Conservation (phyloP, 768 basidiomycete species). For the Sarcodon aspratus region DNA sequence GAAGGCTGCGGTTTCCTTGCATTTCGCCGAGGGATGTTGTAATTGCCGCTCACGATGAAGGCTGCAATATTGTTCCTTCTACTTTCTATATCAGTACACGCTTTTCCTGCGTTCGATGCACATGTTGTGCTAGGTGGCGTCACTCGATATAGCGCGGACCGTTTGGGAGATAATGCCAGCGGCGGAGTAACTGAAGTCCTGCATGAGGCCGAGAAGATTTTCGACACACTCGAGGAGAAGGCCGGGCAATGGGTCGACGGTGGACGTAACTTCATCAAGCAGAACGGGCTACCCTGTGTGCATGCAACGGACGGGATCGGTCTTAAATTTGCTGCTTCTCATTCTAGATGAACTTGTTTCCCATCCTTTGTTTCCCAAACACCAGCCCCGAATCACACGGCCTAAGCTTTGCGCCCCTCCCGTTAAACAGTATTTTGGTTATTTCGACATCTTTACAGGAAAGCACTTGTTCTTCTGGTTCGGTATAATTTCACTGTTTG, state of each 20-base stretch:
- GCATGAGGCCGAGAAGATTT: slow-evolving; percentile 4
- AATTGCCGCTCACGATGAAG: background rate
- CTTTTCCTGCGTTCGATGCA: background rate
- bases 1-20: no score
- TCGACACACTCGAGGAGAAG: slow-evolving; percentile 19
- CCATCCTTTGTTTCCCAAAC: slow-evolving; percentile 31
- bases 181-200: background rate
- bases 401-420: slow-evolving; percentile 67
- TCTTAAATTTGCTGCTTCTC: no score
- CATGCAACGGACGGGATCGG: no score
- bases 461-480: slow-evolving; percentile 45
- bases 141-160: no score
- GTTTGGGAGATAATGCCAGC: no score
- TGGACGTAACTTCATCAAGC: slow-evolving; percentile 55
- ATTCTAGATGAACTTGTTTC: slow-evolving; percentile 52
- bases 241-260: slow-evolving; percentile 51
- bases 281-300: slow-evolving; percentile 60
- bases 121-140: background rate
- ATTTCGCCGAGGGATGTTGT: no score
- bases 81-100: background rate
- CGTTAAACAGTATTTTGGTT: slow-evolving; percentile 41
- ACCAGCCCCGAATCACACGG: slow-evolving; percentile 53
- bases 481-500: slow-evolving; percentile 9
- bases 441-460: slow-evolving; percentile 34
- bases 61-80: background rate